Percentiles rank a stretch among this genome's conserved stretches.
Evolutionary conservation across 139 green algal species (phyloP).

Genomic region (Dunaliella sp.): DNA sequence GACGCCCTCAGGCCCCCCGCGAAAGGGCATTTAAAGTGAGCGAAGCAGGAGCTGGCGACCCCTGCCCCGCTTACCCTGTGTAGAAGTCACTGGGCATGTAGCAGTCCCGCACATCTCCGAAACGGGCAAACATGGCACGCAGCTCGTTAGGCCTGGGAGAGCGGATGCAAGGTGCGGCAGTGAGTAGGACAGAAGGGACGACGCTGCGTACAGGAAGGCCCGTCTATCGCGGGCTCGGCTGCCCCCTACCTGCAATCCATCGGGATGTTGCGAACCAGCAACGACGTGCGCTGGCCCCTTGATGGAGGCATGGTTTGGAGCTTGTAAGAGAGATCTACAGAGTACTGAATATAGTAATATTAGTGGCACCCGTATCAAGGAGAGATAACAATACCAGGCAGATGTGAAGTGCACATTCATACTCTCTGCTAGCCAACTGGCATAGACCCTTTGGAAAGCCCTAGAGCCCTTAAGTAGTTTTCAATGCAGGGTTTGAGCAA

Average conservation of each 20-base stretch:
- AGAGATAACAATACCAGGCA: too few relatives aligned
- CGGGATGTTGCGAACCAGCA: constrained; percentile 73
- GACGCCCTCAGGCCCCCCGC: too few relatives aligned
- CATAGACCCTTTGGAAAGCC: too few relatives aligned
- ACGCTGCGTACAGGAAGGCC: not conserved
- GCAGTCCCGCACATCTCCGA: constrained; percentile 66
- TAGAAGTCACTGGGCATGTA: constrained; percentile 80
- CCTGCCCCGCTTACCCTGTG: constrained; percentile 46
- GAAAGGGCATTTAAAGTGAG: not conserved
- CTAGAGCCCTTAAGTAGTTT: too few relatives aligned
- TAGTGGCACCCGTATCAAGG: too few relatives aligned
- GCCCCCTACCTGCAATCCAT: constrained; percentile 52
- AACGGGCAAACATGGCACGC: constrained; percentile 63
- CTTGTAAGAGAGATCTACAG: too few relatives aligned
- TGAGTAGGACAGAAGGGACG: not conserved
- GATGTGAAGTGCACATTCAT: too few relatives aligned
- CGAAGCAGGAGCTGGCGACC: not conserved
- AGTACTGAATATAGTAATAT: too few relatives aligned
- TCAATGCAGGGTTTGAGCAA: too few relatives aligned
- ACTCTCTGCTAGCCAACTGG: too few relatives aligned
- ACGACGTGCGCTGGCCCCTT: constrained; percentile 30
- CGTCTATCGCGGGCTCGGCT: not conserved
- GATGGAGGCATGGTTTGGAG: too few relatives aligned
- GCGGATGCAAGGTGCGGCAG: not conserved
- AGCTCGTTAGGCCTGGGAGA: constrained; percentile 61